Evolutionary conservation across 331 rosid genomes (phyloP).

Genomic region (Saraca asoca): DNA sequence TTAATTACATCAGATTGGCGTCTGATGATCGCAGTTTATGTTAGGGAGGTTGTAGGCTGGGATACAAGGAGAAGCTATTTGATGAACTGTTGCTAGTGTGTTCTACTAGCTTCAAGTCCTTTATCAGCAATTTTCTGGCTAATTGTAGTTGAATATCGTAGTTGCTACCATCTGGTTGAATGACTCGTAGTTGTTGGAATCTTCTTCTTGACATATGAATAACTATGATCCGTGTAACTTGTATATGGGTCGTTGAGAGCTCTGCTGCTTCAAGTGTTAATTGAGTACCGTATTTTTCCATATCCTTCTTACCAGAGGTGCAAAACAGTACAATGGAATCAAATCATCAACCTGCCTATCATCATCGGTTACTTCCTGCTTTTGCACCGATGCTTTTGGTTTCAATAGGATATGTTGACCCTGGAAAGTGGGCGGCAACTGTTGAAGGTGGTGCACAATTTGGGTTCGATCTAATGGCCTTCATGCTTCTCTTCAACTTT

Average conservation of each 20-base stretch:
- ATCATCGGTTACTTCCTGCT: constrained; percentile 62
- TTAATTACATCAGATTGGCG: constrained; percentile 36
- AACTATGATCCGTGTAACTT: constrained; percentile 25
- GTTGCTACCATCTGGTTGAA: constrained; percentile 4
- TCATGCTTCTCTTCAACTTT: constrained; percentile 72
- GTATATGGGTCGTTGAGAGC: constrained; percentile 31
- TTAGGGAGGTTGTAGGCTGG: constrained; percentile 26
- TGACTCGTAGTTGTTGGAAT: constrained; percentile 13
- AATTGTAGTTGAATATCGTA: constrained; percentile 20
- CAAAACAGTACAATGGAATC: constrained; percentile 55
- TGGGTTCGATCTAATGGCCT: constrained; percentile 69
- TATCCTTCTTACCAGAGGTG: constrained; percentile 32
- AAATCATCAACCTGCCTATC: constrained; percentile 40
- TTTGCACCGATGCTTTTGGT: constrained; percentile 71
- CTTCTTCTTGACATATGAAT: constrained; percentile 27
- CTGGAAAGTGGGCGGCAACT: constrained; percentile 92
- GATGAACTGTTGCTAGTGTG: constrained; percentile 26
- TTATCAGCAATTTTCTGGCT: constrained; percentile 27
- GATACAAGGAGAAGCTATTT: constrained; percentile 27
- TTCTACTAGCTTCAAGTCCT: constrained; percentile 34
- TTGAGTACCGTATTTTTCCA: constrained; percentile 25
- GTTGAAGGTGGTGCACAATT: constrained; percentile 90
- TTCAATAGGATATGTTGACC: constrained; percentile 86
- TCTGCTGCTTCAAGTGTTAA: constrained; percentile 33
- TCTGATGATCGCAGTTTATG: constrained; percentile 39